Percentiles rank a stretch among this genome's conserved stretches.
phyloP scores from a whole-genome alignment of 169 alveolate genomes.

The Eimeria praecox region DNA sequence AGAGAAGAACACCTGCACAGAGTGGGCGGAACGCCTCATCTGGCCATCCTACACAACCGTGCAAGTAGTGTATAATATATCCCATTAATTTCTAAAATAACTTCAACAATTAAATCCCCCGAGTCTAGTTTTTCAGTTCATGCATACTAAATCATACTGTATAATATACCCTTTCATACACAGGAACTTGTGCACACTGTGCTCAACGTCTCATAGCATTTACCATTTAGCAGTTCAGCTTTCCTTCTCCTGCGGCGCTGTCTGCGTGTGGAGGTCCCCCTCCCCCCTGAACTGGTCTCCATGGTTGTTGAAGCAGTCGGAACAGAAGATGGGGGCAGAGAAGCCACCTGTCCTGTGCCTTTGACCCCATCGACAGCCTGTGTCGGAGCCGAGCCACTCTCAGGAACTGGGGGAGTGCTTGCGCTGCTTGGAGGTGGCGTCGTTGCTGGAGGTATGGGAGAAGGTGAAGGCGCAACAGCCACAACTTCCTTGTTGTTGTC shows the following conservation, averaged over 20 bases:
- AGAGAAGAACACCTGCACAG: too few species aligned
- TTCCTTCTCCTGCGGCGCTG: conserved; percentile 39
- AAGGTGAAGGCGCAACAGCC: neutral
- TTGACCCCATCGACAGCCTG: neutral
- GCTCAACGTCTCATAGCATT: neutral
- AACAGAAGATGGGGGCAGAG: neutral
- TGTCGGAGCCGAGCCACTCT: neutral
- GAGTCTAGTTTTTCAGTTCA: too few species aligned
- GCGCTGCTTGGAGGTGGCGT: neutral
- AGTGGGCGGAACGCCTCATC: too few species aligned
- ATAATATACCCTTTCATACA: neutral
- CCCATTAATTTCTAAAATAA: too few species aligned
- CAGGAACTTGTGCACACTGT: too few species aligned
- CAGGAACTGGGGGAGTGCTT: neutral
- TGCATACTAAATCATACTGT: too few species aligned
- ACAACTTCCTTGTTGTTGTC: neutral
- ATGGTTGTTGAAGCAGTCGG: neutral
- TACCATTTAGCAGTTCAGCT: neutral
- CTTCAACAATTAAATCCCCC: too few species aligned
- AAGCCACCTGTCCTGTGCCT: neutral
- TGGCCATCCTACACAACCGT: too few species aligned
- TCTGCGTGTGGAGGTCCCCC: conserved; percentile 3
- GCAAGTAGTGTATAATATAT: too few species aligned
- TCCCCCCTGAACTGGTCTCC: conserved; percentile 23
- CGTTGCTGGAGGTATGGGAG: neutral